phyloP scores from a whole-genome alignment of 257 asterid genomes.

The Forsythia suspensa region DNA sequence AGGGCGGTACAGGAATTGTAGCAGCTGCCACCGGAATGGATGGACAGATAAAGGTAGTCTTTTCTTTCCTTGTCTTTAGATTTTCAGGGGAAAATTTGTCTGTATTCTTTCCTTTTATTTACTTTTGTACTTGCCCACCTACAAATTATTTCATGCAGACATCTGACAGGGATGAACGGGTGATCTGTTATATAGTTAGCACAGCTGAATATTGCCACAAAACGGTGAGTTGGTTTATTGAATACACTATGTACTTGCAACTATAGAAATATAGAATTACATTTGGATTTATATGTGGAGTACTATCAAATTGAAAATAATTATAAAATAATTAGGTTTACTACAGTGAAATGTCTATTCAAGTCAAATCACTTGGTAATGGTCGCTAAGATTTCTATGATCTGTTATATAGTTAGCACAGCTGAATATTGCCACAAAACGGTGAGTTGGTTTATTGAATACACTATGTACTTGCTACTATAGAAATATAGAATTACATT shows the following conservation, averaged over 20 bases:
- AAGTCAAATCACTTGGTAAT: neutral
- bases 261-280: neutral
- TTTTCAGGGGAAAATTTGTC: neutral
- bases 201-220: constrained; percentile 99
- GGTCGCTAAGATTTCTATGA: neutral
- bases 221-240: constrained; percentile 63
- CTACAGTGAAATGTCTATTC: constrained; percentile 6
- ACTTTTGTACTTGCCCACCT: constrained; percentile 4
- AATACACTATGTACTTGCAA: constrained; percentile 20
- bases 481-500: neutral
- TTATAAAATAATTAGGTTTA: constrained; percentile 14
- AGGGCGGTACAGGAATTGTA: constrained; percentile 97
- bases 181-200: constrained; percentile 91
- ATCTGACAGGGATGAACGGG: constrained; percentile 93
- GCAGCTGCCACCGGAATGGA: constrained; percentile 99
- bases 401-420: constrained; percentile 84
- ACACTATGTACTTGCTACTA: constrained; percentile 16
- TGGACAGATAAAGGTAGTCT: constrained; percentile 88
- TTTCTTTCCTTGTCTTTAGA: constrained; percentile 6
- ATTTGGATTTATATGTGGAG: constrained; percentile 2
- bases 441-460: constrained; percentile 50
- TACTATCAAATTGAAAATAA: constrained; percentile 15
- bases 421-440: constrained; percentile 99
- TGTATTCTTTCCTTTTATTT: constrained; percentile 7
- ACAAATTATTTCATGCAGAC: constrained; percentile 57